Base-by-base conservation (phyloP, 768 basidiomycete species). In the Infundibulicybe gibba region DNA sequence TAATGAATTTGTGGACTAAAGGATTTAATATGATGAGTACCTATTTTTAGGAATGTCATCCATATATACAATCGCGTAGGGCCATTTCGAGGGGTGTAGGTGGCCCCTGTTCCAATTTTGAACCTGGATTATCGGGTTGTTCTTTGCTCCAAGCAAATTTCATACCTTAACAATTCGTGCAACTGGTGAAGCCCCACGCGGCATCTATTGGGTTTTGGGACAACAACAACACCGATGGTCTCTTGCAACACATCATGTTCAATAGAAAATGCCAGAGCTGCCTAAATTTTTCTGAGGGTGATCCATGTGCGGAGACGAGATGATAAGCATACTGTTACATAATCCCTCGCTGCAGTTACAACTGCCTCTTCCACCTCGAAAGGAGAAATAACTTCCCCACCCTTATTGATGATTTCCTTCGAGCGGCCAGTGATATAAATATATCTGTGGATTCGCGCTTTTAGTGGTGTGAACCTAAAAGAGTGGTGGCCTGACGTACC, bases 291-390 rank as follows among this genome's bases (percentile, higher is more conserved):
- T 14, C 16, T 9, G 5, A 3, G 42, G 17, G 14, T 19, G n/a
- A n/a, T 16, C 39, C 3, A 16, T 15, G 20, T 11, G 6, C 19
- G 19, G 11, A n/a, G 16, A 21, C 25, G 32, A 15, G 25, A 17
- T 45, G 21, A 32, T 21, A 31, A 21, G 40, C 54, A 31, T 46
- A 71, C 71, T 61, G 69, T 70, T 16, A 75, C 71, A 32, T 57
- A 57, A 34, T 62, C 63, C 57, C 66, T 70, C 4, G 71, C 71
- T 10, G 67, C 69, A 14, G 62, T 67, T 34, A 66, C 60, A 33
- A 83, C 61, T 3, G 80, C 80, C 45, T 79, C 75, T 60, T 83
- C 81, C 17, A 83, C 63, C 61, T 83, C 80, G 48, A 81, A 75
- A 1, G 81, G 81, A 3, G 76, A 78, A 35, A 81, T 73, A 43